Conservation (phyloP, 768 basidiomycete genomes). For the Leccinum imitatum region DNA sequence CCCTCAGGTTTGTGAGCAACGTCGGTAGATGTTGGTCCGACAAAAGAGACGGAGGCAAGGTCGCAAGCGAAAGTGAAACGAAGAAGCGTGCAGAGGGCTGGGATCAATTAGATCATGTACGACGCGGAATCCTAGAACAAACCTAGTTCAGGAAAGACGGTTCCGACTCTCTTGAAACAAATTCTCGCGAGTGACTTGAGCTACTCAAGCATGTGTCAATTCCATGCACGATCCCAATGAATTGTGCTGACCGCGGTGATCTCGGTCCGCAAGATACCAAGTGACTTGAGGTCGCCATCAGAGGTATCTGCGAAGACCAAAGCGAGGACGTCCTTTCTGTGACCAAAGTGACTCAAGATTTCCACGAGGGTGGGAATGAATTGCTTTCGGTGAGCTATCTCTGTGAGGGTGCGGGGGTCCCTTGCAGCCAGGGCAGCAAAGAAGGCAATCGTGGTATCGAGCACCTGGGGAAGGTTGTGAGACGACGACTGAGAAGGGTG, state of each 20-base stretch:
- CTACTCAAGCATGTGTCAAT: constrained; percentile 26
- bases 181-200: constrained; percentile 34
- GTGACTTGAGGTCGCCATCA: constrained; percentile 48
- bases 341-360: constrained; percentile 36
- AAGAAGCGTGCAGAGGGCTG: constrained; percentile 59
- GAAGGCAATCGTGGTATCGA: constrained; percentile 62
- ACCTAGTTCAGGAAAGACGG: constrained; percentile 25
- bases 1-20: constrained; percentile 33
- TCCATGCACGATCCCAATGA: background rate
- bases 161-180: constrained; percentile 37
- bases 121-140: constrained; percentile 1
- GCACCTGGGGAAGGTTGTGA: constrained; percentile 41
- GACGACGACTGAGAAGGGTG: background rate
- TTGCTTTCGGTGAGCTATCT: constrained; percentile 44
- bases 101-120: constrained; percentile 7
- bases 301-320: constrained; percentile 35
- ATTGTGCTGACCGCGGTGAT: constrained; percentile 45
- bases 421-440: constrained; percentile 64
- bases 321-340: constrained; percentile 50
- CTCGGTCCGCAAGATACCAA: constrained; percentile 60
- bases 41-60: constrained; percentile 48
- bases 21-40: constrained; percentile 27
- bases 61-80: constrained; percentile 47
- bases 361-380: constrained; percentile 45
- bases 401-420: constrained; percentile 52